Base-by-base conservation (phyloP, 2,329 filamentous ascomycete genomes). In the Triangularia setosa region DNA sequence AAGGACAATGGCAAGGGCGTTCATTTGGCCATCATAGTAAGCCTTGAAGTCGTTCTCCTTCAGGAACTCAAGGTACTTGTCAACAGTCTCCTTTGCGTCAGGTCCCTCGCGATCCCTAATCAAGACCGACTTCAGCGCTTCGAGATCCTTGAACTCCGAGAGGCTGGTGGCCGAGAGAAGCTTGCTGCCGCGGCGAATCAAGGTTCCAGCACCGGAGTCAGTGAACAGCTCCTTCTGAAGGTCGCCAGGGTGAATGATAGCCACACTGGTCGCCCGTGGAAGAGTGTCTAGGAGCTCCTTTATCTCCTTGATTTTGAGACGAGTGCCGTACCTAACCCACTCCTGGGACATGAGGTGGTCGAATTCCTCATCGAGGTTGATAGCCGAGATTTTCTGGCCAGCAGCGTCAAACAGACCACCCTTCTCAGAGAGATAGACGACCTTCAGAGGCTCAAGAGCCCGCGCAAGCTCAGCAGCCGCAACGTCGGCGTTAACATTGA, bases 351-450 rank as follows among this genome's bases (percentile, higher is more conserved):
- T 97, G 73, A 97, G 85, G 74, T 91, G 85, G 65, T 96, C 92
- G 73, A 91, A 98, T 79, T 99, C 95, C 79, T 96, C 93, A 75
- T 99, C 95, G 64, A 99, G 83, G 80, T 98, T 98, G 79, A 98
- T 98, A 65, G 90, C 91, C 5, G 94, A 97, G 74, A 98, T 98
- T 81, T 97, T 96, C 81, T 94, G 90, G 65, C 90, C 90, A 68
- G 96, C 91, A 65, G 93, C 93, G 75, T 98, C 92, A 79, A 97
- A 96, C 33, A 99, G 81, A 7, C 94, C 95, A 58, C 95, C 95
- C 84, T 98, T 98, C 81, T 99, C 95, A 4, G 93, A 96, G n/a
- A 98, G 84, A 76, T 97, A 99, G 65, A 99, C 93, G 67, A 98
- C 94, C 87, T 99, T 99, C 73, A 98, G 81, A 25, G 95, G 95